Base-by-base conservation (phyloP, 1,284 basidiomycete genomes). In the Ceratobasidium sp. region DNA sequence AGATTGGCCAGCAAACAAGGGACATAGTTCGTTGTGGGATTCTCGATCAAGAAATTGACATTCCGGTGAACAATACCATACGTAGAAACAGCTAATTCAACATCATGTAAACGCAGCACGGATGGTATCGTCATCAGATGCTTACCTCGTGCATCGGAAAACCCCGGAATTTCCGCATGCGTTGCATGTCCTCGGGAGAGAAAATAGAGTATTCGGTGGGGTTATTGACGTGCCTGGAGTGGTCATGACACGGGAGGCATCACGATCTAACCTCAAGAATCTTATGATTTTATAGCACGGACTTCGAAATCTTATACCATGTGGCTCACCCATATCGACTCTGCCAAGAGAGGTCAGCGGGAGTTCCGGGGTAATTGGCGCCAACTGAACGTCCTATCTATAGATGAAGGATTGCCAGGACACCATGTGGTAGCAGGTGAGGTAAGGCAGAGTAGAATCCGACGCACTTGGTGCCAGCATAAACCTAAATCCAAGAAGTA, bases 61-160 rank as follows among this genome's bases (percentile, higher is more conserved):
- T 29, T 32, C 44, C n/a, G 51, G 32, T 17, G 65, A 67, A n/a
- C 65, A 67, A 19, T 67, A 67, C 65, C 65, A 67, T 25, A 67
- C 49, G 19, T 52, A 67, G 4, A 52, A 67, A 37, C 65, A 67
- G 11, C 65, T 67, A n/a, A 19, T 52, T 40, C 11, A 19, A 34
- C 15, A 34, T 52, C 17, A 67, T 25, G 46, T n/a, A n/a, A 37
- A n/a, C 17, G 15, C 32, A 6, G 65, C 32, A 32, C 29, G 1
- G 34, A 32, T 66, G 65, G 54, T 34, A 9, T 9, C 37, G n/a
- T 29, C 44, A 13, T 51, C 19, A 51, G 13, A 37, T n/a, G n/a
- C 59, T 62, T 52, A 67, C 65, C 65, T 52, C 7, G 46, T 17
- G 51, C 65, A 67, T 32, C 51, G 65, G 54, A 52, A 67, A 19